Percentiles rank a stretch among this genome's conserved stretches.
These are phyloP conservation scores for Arctium lappa DNA, from an alignment of 129 eudicot species.

Conservation along the genomic window DNA sequence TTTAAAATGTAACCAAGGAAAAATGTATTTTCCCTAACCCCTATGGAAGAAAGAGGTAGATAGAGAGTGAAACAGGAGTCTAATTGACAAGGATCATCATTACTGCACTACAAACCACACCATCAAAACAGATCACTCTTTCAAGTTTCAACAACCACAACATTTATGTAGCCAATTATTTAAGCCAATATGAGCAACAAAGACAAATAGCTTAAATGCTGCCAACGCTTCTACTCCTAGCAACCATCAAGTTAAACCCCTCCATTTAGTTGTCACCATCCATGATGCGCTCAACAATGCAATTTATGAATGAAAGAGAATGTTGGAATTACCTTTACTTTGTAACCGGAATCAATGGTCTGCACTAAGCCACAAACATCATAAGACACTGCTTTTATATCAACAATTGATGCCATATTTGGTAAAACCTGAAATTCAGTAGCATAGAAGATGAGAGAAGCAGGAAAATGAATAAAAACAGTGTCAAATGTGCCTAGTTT, in stretches of 20 bases:
- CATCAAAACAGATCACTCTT: not conserved
- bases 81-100: not conserved
- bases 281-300: not conserved
- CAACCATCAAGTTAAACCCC: not conserved
- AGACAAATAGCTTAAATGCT: not conserved
- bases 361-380: slow-evolving; percentile 84
- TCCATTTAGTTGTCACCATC: not conserved
- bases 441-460: slow-evolving; percentile 4
- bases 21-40: not conserved
- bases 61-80: not conserved
- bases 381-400: slow-evolving; percentile 86
- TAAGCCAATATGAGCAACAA: slow-evolving; percentile 9
- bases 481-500: not conserved
- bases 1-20: not conserved
- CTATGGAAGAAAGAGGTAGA: not conserved
- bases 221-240: not conserved
- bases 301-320: not conserved
- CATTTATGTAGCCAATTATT: not conserved
- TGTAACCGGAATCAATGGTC: slow-evolving; percentile 62
- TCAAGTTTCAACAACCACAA: not conserved
- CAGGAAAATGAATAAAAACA: not conserved
- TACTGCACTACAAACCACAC: not conserved
- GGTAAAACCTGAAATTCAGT: slow-evolving; percentile 68
- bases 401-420: slow-evolving; percentile 86
- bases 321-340: slow-evolving; percentile 56